Evolutionary conservation across 768 basidiomycete species (phyloP).

Genomic region (Boletus reticulatus): DNA sequence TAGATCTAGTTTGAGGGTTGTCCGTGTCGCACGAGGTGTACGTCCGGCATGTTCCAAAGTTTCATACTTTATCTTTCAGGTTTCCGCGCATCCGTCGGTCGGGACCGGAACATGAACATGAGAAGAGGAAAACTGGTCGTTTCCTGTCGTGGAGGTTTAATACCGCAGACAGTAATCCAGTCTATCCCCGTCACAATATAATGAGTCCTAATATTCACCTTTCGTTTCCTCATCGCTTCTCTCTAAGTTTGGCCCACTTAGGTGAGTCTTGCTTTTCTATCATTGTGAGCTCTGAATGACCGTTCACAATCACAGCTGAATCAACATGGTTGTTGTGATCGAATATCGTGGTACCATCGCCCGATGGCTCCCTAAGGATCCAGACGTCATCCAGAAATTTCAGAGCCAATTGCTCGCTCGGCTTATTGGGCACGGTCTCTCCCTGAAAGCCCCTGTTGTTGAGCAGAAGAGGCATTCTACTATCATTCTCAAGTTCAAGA

Average conservation of each 20-base stretch:
- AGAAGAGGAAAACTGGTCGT: no score
- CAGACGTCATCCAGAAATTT: constrained; percentile 3
- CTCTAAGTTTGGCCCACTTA: not conserved
- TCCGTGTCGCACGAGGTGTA: no score
- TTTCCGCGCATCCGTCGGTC: not conserved
- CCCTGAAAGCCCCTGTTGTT: constrained; percentile 1
- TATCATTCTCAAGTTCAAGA: constrained; percentile 20
- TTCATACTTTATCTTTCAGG: no score
- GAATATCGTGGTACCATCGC: constrained; percentile 21
- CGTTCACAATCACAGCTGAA: not conserved
- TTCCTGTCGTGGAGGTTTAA: not conserved
- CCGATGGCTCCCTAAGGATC: constrained; percentile 21
- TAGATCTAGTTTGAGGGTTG: no score
- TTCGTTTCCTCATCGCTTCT: not conserved
- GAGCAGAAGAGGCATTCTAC: constrained; percentile 10
- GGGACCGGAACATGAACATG: not conserved
- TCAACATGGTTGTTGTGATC: constrained; percentile 13
- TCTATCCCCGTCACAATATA: not conserved
- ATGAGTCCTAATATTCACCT: not conserved
- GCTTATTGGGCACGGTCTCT: constrained; percentile 20
- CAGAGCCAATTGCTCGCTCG: constrained; percentile 27
- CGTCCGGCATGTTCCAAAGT: no score
- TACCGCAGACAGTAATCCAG: not conserved
- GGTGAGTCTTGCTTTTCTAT: constrained; percentile 1
- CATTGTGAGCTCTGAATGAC: not conserved